Conservation (phyloP, 2,329 filamentous ascomycete genomes). For the Aspergillus pseudoglaucus region DNA sequence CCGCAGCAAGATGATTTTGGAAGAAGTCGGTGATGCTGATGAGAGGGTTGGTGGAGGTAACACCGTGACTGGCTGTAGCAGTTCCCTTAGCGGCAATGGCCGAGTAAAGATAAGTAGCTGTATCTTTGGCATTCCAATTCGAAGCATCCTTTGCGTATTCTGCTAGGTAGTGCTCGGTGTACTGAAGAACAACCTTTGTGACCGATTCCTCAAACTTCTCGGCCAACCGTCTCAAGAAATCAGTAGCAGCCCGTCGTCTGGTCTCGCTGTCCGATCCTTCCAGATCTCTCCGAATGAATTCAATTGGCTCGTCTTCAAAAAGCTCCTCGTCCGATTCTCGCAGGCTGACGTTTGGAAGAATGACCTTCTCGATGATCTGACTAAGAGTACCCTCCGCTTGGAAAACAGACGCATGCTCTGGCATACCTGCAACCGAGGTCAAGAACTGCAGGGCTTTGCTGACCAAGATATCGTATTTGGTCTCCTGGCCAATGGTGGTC, state of each 20-base stretch:
- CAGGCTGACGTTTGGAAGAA: constrained; percentile 84
- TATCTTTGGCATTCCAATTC: constrained; percentile 97
- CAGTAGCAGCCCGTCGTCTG: constrained; percentile 81
- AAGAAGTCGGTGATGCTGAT: constrained; percentile 94
- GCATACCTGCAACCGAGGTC: constrained; percentile 75
- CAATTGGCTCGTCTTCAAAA: constrained; percentile 97
- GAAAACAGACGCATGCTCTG: constrained; percentile 75
- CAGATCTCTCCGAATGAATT: constrained; percentile 90
- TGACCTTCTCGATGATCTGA: constrained; percentile 91
- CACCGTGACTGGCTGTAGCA: constrained; percentile 79
- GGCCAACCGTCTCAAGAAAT: constrained; percentile 84
- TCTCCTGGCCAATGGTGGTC: constrained; percentile 76
- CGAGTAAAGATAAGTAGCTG: constrained; percentile 92
- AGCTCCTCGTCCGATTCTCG: constrained; percentile 91
- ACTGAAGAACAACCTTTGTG: constrained; percentile 77
- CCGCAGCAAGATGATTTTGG: constrained; percentile 82
- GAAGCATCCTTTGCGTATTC: constrained; percentile 63
- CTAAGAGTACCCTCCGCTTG: constrained; percentile 71
- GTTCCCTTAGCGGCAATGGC: constrained; percentile 89
- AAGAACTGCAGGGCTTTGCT: constrained; percentile 93
- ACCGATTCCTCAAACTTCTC: constrained; percentile 82
- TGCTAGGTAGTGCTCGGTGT: constrained; percentile 76
- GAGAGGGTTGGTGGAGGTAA: constrained; percentile 79
- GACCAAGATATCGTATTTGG: constrained; percentile 89
- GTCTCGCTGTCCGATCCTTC: constrained; percentile 97